Base-by-base conservation (phyloP, 1,139 yeast species). In the Taiozyma sp. region DNA sequence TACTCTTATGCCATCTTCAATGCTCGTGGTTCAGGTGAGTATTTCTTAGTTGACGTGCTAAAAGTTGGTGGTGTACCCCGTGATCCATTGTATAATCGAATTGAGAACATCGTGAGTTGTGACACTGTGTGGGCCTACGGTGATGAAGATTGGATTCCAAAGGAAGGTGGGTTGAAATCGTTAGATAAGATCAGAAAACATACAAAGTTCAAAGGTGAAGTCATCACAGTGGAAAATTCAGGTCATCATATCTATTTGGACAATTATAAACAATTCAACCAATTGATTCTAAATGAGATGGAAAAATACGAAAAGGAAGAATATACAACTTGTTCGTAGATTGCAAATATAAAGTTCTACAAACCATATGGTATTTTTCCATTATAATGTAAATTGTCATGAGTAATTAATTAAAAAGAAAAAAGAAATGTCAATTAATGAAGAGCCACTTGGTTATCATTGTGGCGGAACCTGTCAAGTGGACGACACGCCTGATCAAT, bases 31-130 rank as follows among this genome's bases (percentile, higher is more conserved):
- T 81, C 86, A 1, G 93, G 93, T 4, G 95, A 86, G 64, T 86
- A 86, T 63, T 78, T 85, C 79, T 69, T 86, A 56, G 82, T 83
- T 55, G 83, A 79, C 62, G 70, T 84, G 16, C 67, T 86, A 28
- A 84, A 83, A 1, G 88, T 91, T 11, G 95, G 93, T 5, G 95
- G 89, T 1, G 78, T 80, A 45, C 89, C 93, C 1, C 71, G 90
- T 55, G 67, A 69, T 47, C 88, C 93, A 0, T 67, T 86, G 47
- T 70, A 78, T 14, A 76, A 78, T 14, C 76, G 79, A 7, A 65
- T 83, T 7, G 74, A 77, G 42, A 68, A 72, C 35, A 35, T 50
- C 32, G 66, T 80, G 16, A 64, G 69, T 9, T 80, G 84, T 60
- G 76, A 81, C 48, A 69, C 83, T 53, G 58, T 75, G 5, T 86